A percentile compares a stretch with the other conserved stretches of the same genome.
phyloP scores from a whole-genome alignment of 345 rosid species.

The rapeseed (Brassica napus) region Da-Ae NC_063445.1:3476001-3476500 shows the following conservation, averaged over 20 bases:
- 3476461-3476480: not conserved
- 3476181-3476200: too few species aligned
- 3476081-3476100: slow-evolving; percentile 18
- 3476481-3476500: not conserved
- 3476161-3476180: not conserved
- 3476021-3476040: slow-evolving; percentile 35
- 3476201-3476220: too few species aligned
- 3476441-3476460: not conserved
- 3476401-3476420: not conserved
- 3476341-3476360: not conserved
- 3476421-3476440: not conserved
- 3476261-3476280: not conserved
- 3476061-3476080: slow-evolving; percentile 37
- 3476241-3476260: not conserved
- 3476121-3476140: slow-evolving; percentile 33
- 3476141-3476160: slow-evolving; percentile 35
- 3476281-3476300: not conserved
- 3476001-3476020: not conserved
- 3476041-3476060: slow-evolving; percentile 36
- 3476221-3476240: not conserved
- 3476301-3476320: not conserved
- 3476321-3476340: not conserved
- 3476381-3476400: not conserved
- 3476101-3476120: slow-evolving; percentile 18
- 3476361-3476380: slow-evolving; percentile 21